Conservation (phyloP, 106 monocot species). For the Chionographis japonica region DNA sequence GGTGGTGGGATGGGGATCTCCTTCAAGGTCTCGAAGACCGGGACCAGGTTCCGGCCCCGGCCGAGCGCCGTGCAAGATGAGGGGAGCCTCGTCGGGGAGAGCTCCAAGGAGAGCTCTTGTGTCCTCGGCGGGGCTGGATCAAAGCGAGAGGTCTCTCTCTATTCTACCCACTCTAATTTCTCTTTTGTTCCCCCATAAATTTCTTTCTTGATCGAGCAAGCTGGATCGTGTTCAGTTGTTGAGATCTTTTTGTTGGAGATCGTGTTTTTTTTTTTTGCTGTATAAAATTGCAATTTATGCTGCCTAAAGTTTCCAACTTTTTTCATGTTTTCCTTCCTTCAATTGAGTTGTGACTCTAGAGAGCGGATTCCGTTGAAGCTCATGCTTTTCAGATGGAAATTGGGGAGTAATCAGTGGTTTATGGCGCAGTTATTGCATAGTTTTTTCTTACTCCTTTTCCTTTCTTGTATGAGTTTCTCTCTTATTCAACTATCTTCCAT, state of each 20-base stretch:
- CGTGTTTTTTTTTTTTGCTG: too few relatives aligned
- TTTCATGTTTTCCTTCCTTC: background rate
- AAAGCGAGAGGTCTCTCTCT: constrained; percentile 11
- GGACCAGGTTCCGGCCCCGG: constrained; percentile 31
- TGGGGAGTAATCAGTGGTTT: too few relatives aligned
- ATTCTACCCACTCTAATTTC: background rate
- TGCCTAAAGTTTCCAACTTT: too few relatives aligned
- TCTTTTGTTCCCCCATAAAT: background rate
- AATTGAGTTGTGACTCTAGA: background rate
- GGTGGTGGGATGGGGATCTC: constrained; percentile 46
- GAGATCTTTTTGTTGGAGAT: too few relatives aligned
- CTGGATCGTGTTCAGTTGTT: too few relatives aligned
- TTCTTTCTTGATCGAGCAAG: background rate
- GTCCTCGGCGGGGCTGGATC: constrained; percentile 4
- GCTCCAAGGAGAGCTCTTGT: constrained; percentile 3
- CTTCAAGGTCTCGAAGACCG: constrained; percentile 56
- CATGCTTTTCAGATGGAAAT: too few relatives aligned
- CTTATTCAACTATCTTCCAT: too few relatives aligned
- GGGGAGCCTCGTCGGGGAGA: background rate
- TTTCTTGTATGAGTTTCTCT: too few relatives aligned
- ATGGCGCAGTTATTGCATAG: too few relatives aligned
- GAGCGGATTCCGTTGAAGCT: too few relatives aligned
- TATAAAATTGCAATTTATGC: too few relatives aligned
- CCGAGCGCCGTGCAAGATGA: background rate
- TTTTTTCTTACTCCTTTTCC: too few relatives aligned